Base-by-base conservation (phyloP, 495 filamentous ascomycete genomes). In the Penicillium cataractarum region DNA sequence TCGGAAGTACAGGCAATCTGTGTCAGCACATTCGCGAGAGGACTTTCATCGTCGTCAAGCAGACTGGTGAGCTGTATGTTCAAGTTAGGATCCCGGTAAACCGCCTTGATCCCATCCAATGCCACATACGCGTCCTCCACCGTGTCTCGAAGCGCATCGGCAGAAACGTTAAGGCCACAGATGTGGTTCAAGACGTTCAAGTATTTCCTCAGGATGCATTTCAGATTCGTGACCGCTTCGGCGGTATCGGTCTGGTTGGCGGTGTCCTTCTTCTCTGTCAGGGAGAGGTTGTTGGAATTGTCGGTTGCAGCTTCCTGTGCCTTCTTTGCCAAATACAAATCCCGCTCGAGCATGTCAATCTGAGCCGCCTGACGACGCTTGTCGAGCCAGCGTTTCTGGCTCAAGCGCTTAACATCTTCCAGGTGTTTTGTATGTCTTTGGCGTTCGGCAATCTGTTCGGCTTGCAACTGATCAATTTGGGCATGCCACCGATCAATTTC, bases 181-280 rank as follows among this genome's bases (percentile, higher is more conserved):
- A 49, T 27, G 24, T 49, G 44, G 44, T 10, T 13, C 21, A 49
- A 19, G 19, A 21, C 29, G 2, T 19, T 31, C 15, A 27, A 13
- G 22, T n/a, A 17, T 26, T 31, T 51, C 49, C 13, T 6, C 17
- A 4, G 26, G 10, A 31, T 13, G 24, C 17, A 15, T 5, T 31
- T 3, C 2, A 31, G 15, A 24, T 51, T 13, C 49, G 8, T 12
- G 24, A 19, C 12, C 21, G 31, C 4, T 31, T 7, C n/a, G 6
- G 37, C 12, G 37, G 15, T 5, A 4, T n/a, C 37, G 37, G 37
- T 40, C 37, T 40, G 37, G 37, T 17, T 17, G 42, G 42, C 42
- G 42, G 42, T 24, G 42, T 46, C 42, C n/a, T 46, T 46, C 42
- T 46, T 46, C 19, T 46, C 42, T 46, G 42, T 46, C 42, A 12